Conservation (phyloP, 2,329 filamentous ascomycete genomes). For the Colletotrichum somersetense region DNA sequence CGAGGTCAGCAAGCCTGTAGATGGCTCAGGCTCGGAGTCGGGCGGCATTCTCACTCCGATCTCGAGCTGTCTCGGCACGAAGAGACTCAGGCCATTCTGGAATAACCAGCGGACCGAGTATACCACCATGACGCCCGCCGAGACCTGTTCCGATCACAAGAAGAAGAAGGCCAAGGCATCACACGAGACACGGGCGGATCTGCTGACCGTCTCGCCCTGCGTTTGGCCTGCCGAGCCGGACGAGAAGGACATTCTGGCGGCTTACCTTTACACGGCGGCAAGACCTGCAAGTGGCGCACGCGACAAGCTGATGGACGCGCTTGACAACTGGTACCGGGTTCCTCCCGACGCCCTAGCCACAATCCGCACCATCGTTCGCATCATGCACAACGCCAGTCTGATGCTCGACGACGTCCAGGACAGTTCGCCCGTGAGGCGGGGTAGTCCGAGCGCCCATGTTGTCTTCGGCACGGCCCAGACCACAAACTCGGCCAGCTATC, state of each 20-base stretch:
- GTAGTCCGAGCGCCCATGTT: slow-evolving; percentile 50
- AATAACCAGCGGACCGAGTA: slow-evolving; percentile 22
- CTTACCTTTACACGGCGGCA: slow-evolving; percentile 24
- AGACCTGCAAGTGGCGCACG: slow-evolving; percentile 25
- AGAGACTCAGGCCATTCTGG: slow-evolving; percentile 12
- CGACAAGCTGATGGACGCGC: slow-evolving; percentile 27
- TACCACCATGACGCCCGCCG: slow-evolving; percentile 24
- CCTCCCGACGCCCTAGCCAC: slow-evolving; percentile 1
- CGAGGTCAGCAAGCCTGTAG: slow-evolving; percentile 14
- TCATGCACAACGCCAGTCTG: slow-evolving; percentile 27
- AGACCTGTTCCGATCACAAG: slow-evolving; percentile 3
- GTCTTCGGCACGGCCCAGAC: slow-evolving; percentile 53
- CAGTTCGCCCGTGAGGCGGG: slow-evolving; percentile 49
- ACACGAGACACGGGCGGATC: slow-evolving; percentile 5
- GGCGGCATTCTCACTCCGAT: slow-evolving; percentile 16
- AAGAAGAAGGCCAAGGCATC: slow-evolving; percentile 20
- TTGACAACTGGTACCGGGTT: slow-evolving; percentile 23
- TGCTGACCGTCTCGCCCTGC: slow-evolving; percentile 26
- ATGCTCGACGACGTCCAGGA: slow-evolving; percentile 56
- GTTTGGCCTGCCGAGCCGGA: slow-evolving; percentile 22
- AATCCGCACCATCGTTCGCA: slow-evolving; percentile 17
- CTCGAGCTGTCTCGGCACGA: slow-evolving; percentile 11
- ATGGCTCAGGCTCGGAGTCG: slow-evolving; percentile 6
- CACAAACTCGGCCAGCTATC: slow-evolving; percentile 53
- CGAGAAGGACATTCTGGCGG: slow-evolving; percentile 29